These are phyloP conservation scores for Skeletonema marinoi DNA, from an alignment of 108 stramenopile genomes.

Conservation along the genomic window DNA sequence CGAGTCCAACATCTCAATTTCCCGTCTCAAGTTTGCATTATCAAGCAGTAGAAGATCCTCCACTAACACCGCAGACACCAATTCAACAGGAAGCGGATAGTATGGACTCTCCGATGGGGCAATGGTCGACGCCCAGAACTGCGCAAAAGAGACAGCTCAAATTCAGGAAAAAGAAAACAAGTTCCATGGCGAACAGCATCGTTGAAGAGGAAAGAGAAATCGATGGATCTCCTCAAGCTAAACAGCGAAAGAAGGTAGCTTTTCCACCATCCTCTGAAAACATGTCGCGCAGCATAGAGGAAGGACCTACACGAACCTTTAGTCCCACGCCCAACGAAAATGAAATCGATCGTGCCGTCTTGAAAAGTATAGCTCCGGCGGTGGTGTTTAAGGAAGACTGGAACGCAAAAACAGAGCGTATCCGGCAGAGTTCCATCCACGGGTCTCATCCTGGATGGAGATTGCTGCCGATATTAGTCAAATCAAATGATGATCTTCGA, in stretches of 20 bases:
- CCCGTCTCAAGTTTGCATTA: background rate
- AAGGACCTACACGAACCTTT: background rate
- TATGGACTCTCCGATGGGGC: conserved; percentile 48
- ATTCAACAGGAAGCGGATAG: background rate
- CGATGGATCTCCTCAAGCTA: conserved; percentile 34
- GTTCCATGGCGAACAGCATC: background rate
- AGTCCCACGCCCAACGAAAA: conserved; percentile 1
- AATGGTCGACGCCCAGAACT: conserved; percentile 56
- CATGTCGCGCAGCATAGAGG: conserved; percentile 16
- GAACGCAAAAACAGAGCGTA: conserved; percentile 86
- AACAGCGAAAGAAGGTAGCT: conserved; percentile 26
- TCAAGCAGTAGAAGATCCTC: background rate
- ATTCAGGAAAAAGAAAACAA: conserved; percentile 25
- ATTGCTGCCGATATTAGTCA: conserved; percentile 93
- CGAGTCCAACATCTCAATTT: conserved; percentile 2
- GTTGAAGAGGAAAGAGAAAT: conserved; percentile 24
- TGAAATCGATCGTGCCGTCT: conserved; percentile 1
- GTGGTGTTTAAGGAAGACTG: conserved; percentile 96
- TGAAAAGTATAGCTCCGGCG: conserved; percentile 48
- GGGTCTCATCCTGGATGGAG: conserved; percentile 92
- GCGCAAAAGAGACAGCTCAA: conserved; percentile 23
- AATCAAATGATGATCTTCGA: conserved; percentile 96
- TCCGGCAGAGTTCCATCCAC: conserved; percentile 75
- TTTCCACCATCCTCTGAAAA: conserved; percentile 21
- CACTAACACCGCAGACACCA: conserved; percentile 3